Evolutionary conservation across 495 filamentous ascomycete species (phyloP).

Genomic region (Aspergillus incahuasiensis): DNA sequence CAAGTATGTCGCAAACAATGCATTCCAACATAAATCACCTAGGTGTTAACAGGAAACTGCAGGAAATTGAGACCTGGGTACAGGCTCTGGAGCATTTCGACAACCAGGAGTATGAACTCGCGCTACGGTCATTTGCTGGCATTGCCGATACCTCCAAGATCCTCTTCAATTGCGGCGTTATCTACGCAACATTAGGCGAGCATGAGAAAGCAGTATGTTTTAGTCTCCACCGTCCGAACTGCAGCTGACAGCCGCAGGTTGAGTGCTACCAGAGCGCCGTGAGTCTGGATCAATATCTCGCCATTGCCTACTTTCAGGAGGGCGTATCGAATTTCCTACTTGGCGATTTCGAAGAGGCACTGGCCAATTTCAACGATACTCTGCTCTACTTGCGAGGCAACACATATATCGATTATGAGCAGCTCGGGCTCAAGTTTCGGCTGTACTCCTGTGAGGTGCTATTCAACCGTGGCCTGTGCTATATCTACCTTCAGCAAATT

Average conservation of each 20-base stretch:
- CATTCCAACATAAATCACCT: background rate
- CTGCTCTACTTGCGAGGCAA: slow-evolving; percentile 93
- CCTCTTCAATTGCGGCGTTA: slow-evolving; percentile 96
- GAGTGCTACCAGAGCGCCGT: slow-evolving; percentile 92
- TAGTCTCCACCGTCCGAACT: background rate
- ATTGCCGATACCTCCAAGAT: slow-evolving; percentile 98
- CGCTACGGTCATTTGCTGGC: slow-evolving; percentile 72
- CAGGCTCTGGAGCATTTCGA: slow-evolving; percentile 88
- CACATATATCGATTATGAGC: slow-evolving; percentile 96
- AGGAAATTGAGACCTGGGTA: slow-evolving; percentile 99
- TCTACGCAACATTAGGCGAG: slow-evolving; percentile 95
- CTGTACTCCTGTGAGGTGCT: slow-evolving; percentile 96
- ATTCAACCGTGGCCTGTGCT: slow-evolving; percentile 96
- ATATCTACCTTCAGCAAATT: slow-evolving; percentile 92
- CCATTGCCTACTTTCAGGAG: slow-evolving; percentile 97
- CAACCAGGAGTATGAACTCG: slow-evolving; percentile 89
- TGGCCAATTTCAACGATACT: slow-evolving; percentile 99
- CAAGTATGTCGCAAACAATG: slow-evolving; percentile 49
- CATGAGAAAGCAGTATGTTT: slow-evolving; percentile 89
- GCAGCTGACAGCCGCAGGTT: slow-evolving; percentile 52
- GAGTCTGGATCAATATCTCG: slow-evolving; percentile 86
- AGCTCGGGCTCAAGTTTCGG: slow-evolving; percentile 92
- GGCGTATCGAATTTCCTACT: slow-evolving; percentile 97
- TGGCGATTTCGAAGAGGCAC: slow-evolving; percentile 94
- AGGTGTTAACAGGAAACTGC: slow-evolving; percentile 22